Conservation (phyloP, 2,329 filamentous ascomycete species). For the Penicillium sp. region DNA sequence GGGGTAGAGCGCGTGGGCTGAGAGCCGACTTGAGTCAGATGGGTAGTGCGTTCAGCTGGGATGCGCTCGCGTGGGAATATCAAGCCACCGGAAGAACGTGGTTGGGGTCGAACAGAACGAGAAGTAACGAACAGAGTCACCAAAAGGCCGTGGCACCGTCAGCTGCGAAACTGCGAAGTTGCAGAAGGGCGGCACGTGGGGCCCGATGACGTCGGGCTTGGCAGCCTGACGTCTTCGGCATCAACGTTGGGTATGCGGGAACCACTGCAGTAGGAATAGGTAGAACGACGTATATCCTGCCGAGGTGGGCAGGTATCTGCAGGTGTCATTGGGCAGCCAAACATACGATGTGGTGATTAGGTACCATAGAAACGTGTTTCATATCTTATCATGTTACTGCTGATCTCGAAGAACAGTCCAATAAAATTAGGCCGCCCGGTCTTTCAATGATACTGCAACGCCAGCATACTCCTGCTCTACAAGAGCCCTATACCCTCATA, state of each 20-base stretch:
- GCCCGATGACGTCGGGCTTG: constrained; percentile 29
- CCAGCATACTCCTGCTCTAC: constrained; percentile 13
- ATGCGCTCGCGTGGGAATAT: neutral
- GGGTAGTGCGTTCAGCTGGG: constrained; percentile 1
- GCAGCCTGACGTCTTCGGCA: constrained; percentile 21
- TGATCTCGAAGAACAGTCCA: too few species aligned
- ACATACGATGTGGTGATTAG: too few species aligned
- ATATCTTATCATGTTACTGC: too few species aligned
- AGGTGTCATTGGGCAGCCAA: too few species aligned
- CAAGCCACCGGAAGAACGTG: neutral
- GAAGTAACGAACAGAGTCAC: neutral
- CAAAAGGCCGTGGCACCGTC: constrained; percentile 1
- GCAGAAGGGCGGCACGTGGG: constrained; percentile 19
- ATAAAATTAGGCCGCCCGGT: too few species aligned
- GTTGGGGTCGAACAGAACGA: neutral
- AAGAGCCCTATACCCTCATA: constrained; percentile 6
- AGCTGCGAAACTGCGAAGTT: constrained; percentile 8
- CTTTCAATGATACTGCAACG: constrained; percentile 14
- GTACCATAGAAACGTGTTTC: too few species aligned
- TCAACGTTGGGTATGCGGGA: constrained; percentile 2
- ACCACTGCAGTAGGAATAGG: neutral
- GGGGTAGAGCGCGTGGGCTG: constrained; percentile 11
- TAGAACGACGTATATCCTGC: too few species aligned
- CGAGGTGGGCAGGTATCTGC: too few species aligned
- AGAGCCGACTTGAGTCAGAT: constrained; percentile 13